A percentile compares a stretch with the other conserved stretches of the same genome.
phyloP scores from a whole-genome alignment of 2,329 filamentous ascomycete genomes.

The Sporothrix globosa region DNA sequence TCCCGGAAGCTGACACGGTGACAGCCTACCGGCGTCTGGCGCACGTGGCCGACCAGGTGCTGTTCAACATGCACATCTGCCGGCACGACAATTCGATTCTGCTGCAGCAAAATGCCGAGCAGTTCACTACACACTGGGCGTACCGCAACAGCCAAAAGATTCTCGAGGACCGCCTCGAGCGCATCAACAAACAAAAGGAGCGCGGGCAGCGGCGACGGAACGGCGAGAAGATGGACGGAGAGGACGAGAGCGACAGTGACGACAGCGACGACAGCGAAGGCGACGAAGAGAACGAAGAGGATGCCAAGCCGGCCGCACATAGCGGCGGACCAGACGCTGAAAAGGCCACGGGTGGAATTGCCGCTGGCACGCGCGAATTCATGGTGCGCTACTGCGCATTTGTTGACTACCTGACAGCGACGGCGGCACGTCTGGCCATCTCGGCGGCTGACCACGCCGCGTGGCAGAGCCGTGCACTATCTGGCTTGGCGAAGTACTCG shows the following conservation, averaged over 20 bases:
- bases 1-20: constrained; percentile 17
- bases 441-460: constrained; percentile 15
- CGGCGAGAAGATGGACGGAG: neutral
- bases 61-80: constrained; percentile 28
- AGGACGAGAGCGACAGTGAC: constrained; percentile 14
- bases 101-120: constrained; percentile 10
- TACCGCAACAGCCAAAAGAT: constrained; percentile 23
- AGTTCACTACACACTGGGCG: constrained; percentile 8
- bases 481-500: constrained; percentile 26
- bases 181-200: constrained; percentile 18
- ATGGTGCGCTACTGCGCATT: constrained; percentile 28
- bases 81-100: constrained; percentile 26
- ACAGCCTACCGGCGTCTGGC: constrained; percentile 19
- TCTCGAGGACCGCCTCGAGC: constrained; percentile 23
- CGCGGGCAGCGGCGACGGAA: neutral
- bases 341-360: neutral
- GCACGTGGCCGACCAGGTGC: constrained; percentile 24
- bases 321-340: neutral
- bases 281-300: neutral
- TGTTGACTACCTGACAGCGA: constrained; percentile 28
- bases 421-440: constrained; percentile 17
- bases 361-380: constrained; percentile 17
- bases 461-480: constrained; percentile 24
- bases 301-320: neutral
- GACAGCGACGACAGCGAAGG: neutral